Base-by-base conservation (phyloP, 805 yeast genomes). In the Hanseniaspora mollemarum region DNA sequence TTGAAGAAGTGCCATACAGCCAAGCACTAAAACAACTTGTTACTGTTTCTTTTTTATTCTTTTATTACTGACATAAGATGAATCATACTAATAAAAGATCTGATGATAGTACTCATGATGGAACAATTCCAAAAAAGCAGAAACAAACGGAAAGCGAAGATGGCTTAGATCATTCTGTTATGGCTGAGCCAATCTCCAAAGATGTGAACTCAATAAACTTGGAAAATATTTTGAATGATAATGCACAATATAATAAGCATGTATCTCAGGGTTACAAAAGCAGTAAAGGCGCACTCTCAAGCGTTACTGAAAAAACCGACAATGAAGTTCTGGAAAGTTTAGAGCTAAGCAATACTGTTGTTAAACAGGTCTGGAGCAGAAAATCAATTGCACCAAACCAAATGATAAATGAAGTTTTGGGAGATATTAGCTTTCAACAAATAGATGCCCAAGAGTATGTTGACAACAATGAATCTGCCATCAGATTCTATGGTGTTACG, bases 401-500 rank as follows among this genome's bases (percentile, higher is more conserved):
- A 38, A 78, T 81, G 55, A 68, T 74, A 49, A 73, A 81, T 1
- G 58, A 59, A 0, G 62, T 63, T 1, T 61, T 63, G 36, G 39
- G 40, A 8, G 87, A 82, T 58, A 71, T 83, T 25, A 71, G 75
- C 0, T 88, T 88, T 63, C 97, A 92, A 65, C 98, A 92, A 60
- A 70, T 92, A 58, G 98, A 92, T 64, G 95, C 94, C 1, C 97
- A 92, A 60, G 98, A 92, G 59, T 75, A 84, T 2, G 62, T 67
- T 26, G 59, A 58, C 31, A 59, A 60, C 37, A 64, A 67, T 4
- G 70, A 74, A 24, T 75, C 83, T 0, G 73, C 77, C 1, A 84
- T 88, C 0, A 75, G 96, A 51, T 82, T 94, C 60, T 92, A 88
- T 65, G 99, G 99, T 52, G 87, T 94, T 36, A 87, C 97, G 1